Evolutionary conservation across 495 filamentous ascomycete species (phyloP).

Genomic region (Neurospora tetrasperma): DNA sequence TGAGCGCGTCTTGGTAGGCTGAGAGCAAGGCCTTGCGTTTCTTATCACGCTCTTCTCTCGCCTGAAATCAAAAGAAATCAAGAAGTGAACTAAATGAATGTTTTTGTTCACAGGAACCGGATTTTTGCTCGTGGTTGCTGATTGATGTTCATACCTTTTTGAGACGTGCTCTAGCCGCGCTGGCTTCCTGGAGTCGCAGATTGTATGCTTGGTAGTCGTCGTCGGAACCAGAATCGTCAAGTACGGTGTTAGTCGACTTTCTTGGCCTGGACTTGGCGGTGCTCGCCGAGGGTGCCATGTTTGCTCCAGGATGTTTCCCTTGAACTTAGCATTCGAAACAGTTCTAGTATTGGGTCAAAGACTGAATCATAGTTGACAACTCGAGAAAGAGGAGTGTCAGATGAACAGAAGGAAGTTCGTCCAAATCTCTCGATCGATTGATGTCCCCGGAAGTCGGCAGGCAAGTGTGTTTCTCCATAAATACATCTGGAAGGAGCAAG

Average conservation of each 20-base stretch:
- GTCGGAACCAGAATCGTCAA: constrained; percentile 9
- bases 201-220: constrained; percentile 11
- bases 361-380: no score
- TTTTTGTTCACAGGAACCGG: no score
- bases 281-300: constrained; percentile 16
- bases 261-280: constrained; percentile 7
- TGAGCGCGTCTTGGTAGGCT: constrained; percentile 8
- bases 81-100: no score
- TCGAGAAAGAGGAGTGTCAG: neutral
- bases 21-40: constrained; percentile 12
- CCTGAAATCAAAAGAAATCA: constrained; percentile 2
- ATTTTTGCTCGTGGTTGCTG: no score
- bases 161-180: constrained; percentile 12
- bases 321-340: no score
- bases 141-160: constrained; percentile 5
- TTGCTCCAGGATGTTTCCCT: neutral
- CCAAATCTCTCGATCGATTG: neutral
- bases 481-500: neutral
- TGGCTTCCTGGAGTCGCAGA: constrained; percentile 10
- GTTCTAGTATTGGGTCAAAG: no score
- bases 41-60: constrained; percentile 15
- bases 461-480: neutral
- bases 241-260: neutral
- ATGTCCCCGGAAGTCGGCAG: neutral
- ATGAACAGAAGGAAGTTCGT: neutral